A percentile compares a stretch with the other conserved stretches of the same genome.
phyloP scores from a whole-genome alignment of 73 alveolate species.

The Loxodes magnus region DNA sequence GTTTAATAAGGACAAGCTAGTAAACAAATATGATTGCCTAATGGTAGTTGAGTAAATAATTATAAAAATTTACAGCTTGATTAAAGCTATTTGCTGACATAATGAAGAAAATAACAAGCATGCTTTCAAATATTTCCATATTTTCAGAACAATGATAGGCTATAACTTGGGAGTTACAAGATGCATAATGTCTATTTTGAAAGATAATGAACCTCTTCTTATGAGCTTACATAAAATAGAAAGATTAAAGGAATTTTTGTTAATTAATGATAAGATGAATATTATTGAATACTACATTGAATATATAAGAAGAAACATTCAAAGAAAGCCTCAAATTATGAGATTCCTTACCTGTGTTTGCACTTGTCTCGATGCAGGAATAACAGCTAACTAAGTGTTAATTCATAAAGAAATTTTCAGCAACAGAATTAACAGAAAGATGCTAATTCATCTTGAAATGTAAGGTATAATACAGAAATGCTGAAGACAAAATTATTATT shows the following conservation, averaged over 20 bases:
- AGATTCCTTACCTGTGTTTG: background rate
- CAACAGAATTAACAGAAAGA: background rate
- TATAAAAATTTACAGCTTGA: slow-evolving; percentile 1
- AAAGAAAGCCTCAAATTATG: background rate
- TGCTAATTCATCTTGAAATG: background rate
- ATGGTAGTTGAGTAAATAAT: background rate
- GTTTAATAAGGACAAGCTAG: too few relatives aligned
- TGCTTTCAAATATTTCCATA: background rate
- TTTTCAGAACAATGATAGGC: background rate
- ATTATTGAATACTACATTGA: background rate
- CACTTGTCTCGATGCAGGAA: background rate
- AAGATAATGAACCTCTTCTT: slow-evolving; percentile 5
- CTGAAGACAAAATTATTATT: background rate
- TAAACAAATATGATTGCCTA: too few relatives aligned
- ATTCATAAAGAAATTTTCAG: background rate
- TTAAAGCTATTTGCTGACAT: background rate
- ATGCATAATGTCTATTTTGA: slow-evolving; percentile 1
- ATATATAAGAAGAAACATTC: background rate
- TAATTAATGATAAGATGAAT: background rate
- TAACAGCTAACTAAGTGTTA: slow-evolving; percentile 4
- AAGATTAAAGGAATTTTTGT: background rate
- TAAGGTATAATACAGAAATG: background rate
- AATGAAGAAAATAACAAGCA: slow-evolving; percentile 9
- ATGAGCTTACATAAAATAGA: background rate
- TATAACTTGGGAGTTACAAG: slow-evolving; percentile 5